Evolutionary conservation across 768 basidiomycete species (phyloP), one percentile per base, ranked within the genome.

Genomic region (Tricholoma sp.): DNA sequence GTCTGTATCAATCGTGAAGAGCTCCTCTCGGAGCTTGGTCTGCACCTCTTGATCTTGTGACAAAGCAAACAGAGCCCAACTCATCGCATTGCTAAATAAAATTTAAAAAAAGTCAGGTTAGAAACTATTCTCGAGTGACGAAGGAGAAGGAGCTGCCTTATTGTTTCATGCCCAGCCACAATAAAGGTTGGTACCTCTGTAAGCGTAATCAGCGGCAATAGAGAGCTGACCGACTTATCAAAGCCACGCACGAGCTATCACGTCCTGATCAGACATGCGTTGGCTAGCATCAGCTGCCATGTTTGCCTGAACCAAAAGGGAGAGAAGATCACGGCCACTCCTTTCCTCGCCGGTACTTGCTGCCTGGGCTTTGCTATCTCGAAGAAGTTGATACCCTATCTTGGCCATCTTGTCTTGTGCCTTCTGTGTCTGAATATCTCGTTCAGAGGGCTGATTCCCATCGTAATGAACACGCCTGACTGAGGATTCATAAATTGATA

Each of bases 21-120:
- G 71, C 63, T 91, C 88, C 1, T 80, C 74, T 0, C 85, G 76
- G 0, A 91, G 75, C 60, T 80, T 80, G 11, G 62, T 69, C 59
- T 89, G 86, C 4, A 79, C 69, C 1, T 74, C 70, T 0, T 75
- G 75, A 41, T 79, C 59, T 57, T 79, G 72, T 0, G 79, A 71
- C 6, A 90, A 72, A 1, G 79, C 78, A 61, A 75, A 85, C 0
- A 89, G 68, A 5, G 81, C 78, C 86, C 87, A 89, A 3, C 77
- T 76, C 2, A 77, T 73, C 0, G 72, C 77, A 1, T 78, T 75
- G 16, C 39, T 39, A n/a, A 16, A 39, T 1, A 5, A 37, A 37
- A n/a, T n/a, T n/a, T n/a, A n/a, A n/a, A 21, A 8, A 16, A 12
- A 34, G n/a, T 12, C 7, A 24, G n/a, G 16, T 24, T 55, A 32